These are phyloP conservation scores for Umbilicaria muhlenbergii DNA, from an alignment of 495 filamentous ascomycete species.

Conservation along the genomic window DNA sequence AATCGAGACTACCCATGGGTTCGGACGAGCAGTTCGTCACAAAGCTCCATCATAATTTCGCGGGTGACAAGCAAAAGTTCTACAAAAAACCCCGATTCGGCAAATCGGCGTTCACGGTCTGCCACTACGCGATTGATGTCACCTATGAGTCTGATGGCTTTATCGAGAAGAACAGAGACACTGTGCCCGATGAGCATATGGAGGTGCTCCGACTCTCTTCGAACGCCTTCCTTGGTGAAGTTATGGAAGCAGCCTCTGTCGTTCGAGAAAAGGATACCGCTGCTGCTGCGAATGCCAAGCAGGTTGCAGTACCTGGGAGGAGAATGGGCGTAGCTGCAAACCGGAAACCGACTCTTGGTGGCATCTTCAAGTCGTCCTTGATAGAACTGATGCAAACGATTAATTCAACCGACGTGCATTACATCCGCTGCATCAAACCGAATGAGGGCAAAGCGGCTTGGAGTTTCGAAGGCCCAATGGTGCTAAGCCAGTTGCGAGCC, in stretches of 20 bases:
- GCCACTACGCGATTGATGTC: constrained; percentile 96
- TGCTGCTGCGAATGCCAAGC: constrained; percentile 52
- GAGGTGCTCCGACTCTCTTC: constrained; percentile 72
- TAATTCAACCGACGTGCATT: constrained; percentile 94
- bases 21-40: constrained; percentile 96
- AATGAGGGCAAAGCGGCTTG: constrained; percentile 95
- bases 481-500: constrained; percentile 88
- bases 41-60: constrained; percentile 92
- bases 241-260: constrained; percentile 68
- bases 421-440: constrained; percentile 98
- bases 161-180: constrained; percentile 99
- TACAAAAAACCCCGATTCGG: constrained; percentile 98
- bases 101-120: constrained; percentile 95
- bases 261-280: constrained; percentile 83
- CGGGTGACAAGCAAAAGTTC: constrained; percentile 81
- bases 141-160: constrained; percentile 99
- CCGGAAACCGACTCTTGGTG: constrained; percentile 91
- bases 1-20: constrained; percentile 91
- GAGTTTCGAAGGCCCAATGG: constrained; percentile 99
- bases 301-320: constrained; percentile 50
- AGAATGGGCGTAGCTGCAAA: constrained; percentile 83
- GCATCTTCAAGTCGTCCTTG: constrained; percentile 95
- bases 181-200: constrained; percentile 96
- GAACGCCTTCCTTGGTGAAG: constrained; percentile 72
- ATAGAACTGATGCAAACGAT: constrained; percentile 98